Evolutionary conservation across 2,329 filamentous ascomycete genomes (phyloP).

Genomic region (Blumeria graminis): DNA sequence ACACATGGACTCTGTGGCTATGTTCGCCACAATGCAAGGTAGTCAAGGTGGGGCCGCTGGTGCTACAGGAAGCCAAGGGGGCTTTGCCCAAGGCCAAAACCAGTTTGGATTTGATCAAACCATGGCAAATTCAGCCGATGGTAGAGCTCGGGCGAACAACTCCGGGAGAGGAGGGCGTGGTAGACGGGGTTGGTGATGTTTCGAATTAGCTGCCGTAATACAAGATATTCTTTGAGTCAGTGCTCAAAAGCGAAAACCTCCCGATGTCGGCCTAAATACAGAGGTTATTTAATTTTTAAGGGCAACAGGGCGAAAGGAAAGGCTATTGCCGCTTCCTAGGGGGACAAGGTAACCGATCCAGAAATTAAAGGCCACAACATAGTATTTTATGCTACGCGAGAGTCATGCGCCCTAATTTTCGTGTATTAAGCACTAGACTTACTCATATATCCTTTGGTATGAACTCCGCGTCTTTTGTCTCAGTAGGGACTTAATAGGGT

Average conservation of each 20-base stretch:
- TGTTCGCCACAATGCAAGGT: constrained; percentile 34
- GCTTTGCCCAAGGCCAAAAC: constrained; percentile 18
- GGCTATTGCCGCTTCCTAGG: no score
- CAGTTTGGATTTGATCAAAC: constrained; percentile 15
- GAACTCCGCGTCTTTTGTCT: no score
- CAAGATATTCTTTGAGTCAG: background rate
- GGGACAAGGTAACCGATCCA: no score
- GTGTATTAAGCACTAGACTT: no score
- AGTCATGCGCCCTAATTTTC: no score
- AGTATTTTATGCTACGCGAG: no score
- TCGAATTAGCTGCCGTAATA: background rate
- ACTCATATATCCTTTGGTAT: no score
- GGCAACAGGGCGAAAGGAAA: no score
- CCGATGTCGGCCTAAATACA: background rate
- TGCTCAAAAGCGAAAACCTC: background rate
- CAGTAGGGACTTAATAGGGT: no score
- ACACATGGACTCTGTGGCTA: constrained; percentile 39
- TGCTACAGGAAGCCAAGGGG: constrained; percentile 24
- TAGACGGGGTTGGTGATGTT: constrained; percentile 8
- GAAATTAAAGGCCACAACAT: no score
- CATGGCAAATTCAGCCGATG: constrained; percentile 8
- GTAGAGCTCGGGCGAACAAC: constrained; percentile 12
- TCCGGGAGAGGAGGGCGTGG: constrained; percentile 13
- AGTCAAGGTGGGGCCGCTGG: constrained; percentile 17
- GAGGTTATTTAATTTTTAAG: background rate